phyloP scores from a whole-genome alignment of 176 grass and related monocot genomes.

The Sorghum bicolor region Sorghum_bicolor_NCBIv3 NC_012877.2:6643501-6644000 shows the following conservation, averaged over 20 bases:
- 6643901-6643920: constrained; percentile 67
- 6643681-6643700: too few species aligned
- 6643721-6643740: too few species aligned
- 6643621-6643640: too few species aligned
- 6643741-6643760: too few species aligned
- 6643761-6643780: too few species aligned
- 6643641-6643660: too few species aligned
- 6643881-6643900: constrained; percentile 74
- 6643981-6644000: too few species aligned
- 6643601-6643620: not conserved
- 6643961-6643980: not conserved
- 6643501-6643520: not conserved
- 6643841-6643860: constrained; percentile 68
- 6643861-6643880: constrained; percentile 74
- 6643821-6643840: constrained; percentile 85
- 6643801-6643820: too few species aligned
- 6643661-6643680: too few species aligned
- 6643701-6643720: too few species aligned
- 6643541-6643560: constrained; percentile 24
- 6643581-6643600: constrained; percentile 6
- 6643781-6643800: too few species aligned
- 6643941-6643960: constrained; percentile 65
- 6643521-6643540: not conserved
- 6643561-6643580: not conserved
- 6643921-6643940: constrained; percentile 87